Percentiles rank a stretch among this genome's conserved stretches.
Conservation (phyloP, 2,329 filamentous ascomycete genomes). For the Chaetomium sp. region DNA sequence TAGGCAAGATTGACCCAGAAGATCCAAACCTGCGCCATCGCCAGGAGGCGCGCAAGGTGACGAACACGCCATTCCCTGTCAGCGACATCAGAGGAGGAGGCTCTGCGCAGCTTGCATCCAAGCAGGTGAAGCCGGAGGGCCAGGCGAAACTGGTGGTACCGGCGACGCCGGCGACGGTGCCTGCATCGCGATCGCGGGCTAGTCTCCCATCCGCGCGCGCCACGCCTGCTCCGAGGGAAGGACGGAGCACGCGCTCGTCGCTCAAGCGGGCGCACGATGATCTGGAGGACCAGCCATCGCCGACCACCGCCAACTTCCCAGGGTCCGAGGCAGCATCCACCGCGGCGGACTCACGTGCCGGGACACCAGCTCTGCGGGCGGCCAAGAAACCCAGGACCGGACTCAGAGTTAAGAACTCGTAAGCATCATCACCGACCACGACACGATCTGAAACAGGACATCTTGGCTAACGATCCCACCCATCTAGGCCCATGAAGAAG, state of each 20-base stretch:
- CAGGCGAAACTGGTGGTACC: slow-evolving; percentile 1
- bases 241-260: slow-evolving; percentile 52
- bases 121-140: slow-evolving; percentile 6
- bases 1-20: slow-evolving; percentile 35
- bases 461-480: slow-evolving; percentile 27
- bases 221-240: slow-evolving; percentile 40
- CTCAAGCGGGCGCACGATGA: slow-evolving; percentile 59
- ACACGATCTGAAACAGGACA: neutral
- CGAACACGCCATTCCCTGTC: slow-evolving; percentile 32
- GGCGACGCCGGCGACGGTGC: slow-evolving; percentile 19
- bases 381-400: slow-evolving; percentile 63
- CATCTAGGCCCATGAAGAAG: slow-evolving; percentile 72
- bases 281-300: slow-evolving; percentile 55
- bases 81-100: slow-evolving; percentile 23
- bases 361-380: slow-evolving; percentile 60
- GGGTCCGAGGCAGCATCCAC: slow-evolving; percentile 51
- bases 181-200: slow-evolving; percentile 25
- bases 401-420: slow-evolving; percentile 70
- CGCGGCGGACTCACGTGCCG: slow-evolving; percentile 59
- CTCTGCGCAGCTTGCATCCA: slow-evolving; percentile 5
- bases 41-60: slow-evolving; percentile 38
- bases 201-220: slow-evolving; percentile 27
- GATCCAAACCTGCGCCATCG: slow-evolving; percentile 36
- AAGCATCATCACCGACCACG: slow-evolving; percentile 42
- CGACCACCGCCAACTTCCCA: slow-evolving; percentile 53